Evolutionary conservation across 2,329 filamentous ascomycete genomes (phyloP).

Genomic region (Colletotrichum noveboracense): DNA sequence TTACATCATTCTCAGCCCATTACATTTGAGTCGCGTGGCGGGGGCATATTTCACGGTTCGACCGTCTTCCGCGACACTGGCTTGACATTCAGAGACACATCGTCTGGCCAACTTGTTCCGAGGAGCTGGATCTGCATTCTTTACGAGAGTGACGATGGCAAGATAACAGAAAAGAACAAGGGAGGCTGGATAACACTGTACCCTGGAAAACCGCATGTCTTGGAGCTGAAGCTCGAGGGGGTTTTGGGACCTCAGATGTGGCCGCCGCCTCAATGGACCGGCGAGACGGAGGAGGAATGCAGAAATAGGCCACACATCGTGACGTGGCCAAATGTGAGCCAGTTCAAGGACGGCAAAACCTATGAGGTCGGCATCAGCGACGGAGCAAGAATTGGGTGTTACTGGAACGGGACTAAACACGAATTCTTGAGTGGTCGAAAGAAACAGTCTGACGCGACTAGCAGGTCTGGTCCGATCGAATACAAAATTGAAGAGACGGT

Average conservation of each 20-base stretch:
- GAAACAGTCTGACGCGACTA: not conserved
- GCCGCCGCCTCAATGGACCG: not conserved
- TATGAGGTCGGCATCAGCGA: not conserved
- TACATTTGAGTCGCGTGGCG: not conserved
- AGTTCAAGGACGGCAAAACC: not conserved
- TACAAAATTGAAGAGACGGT: not conserved
- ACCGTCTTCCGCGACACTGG: not conserved
- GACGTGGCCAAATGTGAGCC: not conserved
- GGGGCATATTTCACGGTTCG: not conserved
- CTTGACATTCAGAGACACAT: not conserved
- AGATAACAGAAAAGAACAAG: rapidly evolving
- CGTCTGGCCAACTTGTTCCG: not conserved
- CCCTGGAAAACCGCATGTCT: not conserved
- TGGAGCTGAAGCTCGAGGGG: not conserved
- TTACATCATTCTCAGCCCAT: not conserved
- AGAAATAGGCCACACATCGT: not conserved
- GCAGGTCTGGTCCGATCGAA: not conserved
- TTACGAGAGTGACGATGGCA: rapidly evolving
- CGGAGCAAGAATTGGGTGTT: rapidly evolving
- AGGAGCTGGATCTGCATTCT: not conserved
- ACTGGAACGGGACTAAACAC: not conserved
- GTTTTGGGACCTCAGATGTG: rapidly evolving
- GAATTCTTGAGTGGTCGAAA: not conserved
- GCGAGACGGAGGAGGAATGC: not conserved
- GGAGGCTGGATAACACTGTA: not conserved